Percentiles rank a stretch among this genome's conserved stretches.
These are phyloP conservation scores for Fusarium gaditjirri DNA, from an alignment of 2,329 filamentous ascomycete species.

Conservation along the genomic window DNA sequence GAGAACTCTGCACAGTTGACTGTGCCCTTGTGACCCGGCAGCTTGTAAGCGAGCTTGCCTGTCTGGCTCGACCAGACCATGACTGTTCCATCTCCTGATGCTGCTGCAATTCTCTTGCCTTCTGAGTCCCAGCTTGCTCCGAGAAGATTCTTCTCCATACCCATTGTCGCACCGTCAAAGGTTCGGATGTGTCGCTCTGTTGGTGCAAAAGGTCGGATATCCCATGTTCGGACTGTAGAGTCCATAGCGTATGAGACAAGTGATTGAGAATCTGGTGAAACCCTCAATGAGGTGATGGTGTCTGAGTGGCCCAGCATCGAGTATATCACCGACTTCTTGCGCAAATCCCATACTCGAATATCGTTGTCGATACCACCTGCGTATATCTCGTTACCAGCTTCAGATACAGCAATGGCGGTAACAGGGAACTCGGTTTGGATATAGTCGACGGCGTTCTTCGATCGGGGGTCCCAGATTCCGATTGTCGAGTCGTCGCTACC, in stretches of 20 bases:
- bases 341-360: constrained; percentile 95
- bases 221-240: constrained; percentile 93
- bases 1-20: constrained; percentile 96
- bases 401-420: constrained; percentile 89
- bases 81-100: constrained; percentile 89
- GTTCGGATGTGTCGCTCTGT: constrained; percentile 85
- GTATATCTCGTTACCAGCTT: constrained; percentile 95
- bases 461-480: constrained; percentile 94
- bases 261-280: constrained; percentile 94
- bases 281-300: constrained; percentile 86
- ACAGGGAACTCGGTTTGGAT: constrained; percentile 93
- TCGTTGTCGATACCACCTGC: constrained; percentile 96
- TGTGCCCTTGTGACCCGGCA: constrained; percentile 93
- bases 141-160: constrained; percentile 91
- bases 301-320: constrained; percentile 90
- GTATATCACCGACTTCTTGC: constrained; percentile 90
- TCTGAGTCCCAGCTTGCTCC: constrained; percentile 89
- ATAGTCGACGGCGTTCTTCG: constrained; percentile 87
- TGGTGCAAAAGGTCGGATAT: constrained; percentile 93
- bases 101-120: constrained; percentile 87
- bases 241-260: constrained; percentile 94
- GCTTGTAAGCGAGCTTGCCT: constrained; percentile 93
- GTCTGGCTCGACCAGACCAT: constrained; percentile 90
- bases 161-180: constrained; percentile 89
- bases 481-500: constrained; percentile 94